A percentile compares a stretch with the other conserved stretches of the same genome.
Evolutionary conservation across 306 rosid genomes (phyloP).

Genomic region (Cicer yamashitae): DNA sequence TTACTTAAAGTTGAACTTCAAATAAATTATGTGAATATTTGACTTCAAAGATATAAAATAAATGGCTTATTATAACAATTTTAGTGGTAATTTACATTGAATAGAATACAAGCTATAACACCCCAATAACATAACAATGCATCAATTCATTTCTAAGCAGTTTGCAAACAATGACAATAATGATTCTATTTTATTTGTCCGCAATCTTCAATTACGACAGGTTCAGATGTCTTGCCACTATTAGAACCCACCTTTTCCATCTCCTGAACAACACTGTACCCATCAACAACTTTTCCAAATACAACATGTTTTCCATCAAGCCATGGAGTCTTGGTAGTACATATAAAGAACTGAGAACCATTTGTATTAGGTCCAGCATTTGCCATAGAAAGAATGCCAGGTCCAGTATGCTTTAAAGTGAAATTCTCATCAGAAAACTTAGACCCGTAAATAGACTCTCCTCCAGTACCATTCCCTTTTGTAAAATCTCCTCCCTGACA

Average conservation of each 20-base stretch:
- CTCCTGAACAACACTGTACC: slow-evolving; percentile 65
- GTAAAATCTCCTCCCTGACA: slow-evolving; percentile 95
- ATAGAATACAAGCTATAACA: neutral
- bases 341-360: slow-evolving; percentile 89
- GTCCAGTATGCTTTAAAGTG: slow-evolving; percentile 73
- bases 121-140: neutral
- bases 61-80: neutral
- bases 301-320: slow-evolving; percentile 92
- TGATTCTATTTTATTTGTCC: slow-evolving; percentile 58
- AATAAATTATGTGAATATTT: too few relatives aligned
- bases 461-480: slow-evolving; percentile 82
- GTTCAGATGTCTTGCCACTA: slow-evolving; percentile 58
- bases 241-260: slow-evolving; percentile 84
- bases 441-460: slow-evolving; percentile 81
- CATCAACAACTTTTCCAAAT: slow-evolving; percentile 88
- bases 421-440: slow-evolving; percentile 82
- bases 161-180: slow-evolving; percentile 49
- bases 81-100: neutral
- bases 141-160: slow-evolving; percentile 39
- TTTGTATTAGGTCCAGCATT: slow-evolving; percentile 78
- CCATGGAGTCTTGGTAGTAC: slow-evolving; percentile 67
- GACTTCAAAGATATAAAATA: too few relatives aligned
- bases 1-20: too few relatives aligned
- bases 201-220: slow-evolving; percentile 79
- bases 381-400: slow-evolving; percentile 90